These are phyloP conservation scores for Haplosporangium sp. DNA, from an alignment of 371 early-diverging fungal genomes.

Conservation along the genomic window DNA sequence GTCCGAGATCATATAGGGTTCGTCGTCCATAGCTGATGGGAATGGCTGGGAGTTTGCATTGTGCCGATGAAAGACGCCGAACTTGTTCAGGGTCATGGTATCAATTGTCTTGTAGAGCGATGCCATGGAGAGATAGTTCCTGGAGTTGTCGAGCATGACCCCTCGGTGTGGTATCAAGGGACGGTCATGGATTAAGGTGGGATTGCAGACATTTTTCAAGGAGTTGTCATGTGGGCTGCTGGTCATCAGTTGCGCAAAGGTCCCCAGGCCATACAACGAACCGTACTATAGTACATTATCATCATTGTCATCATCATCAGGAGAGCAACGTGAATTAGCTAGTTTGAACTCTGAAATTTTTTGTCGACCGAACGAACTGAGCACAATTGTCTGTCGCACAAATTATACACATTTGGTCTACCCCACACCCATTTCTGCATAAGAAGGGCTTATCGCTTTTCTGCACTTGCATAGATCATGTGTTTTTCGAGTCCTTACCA, in stretches of 20 bases:
- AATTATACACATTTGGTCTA: no score
- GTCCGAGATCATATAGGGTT: background rate
- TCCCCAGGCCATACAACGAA: conserved; percentile 79
- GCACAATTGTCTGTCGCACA: no score
- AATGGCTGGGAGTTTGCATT: conserved; percentile 79
- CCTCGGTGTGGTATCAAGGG: conserved; percentile 81
- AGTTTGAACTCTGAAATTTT: background rate
- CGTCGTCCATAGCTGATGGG: conserved; percentile 62
- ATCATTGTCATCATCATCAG: background rate
- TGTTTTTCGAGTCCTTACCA: conserved; percentile 20
- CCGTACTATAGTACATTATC: conserved; percentile 61
- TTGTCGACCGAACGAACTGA: no score
- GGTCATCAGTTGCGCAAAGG: conserved; percentile 76
- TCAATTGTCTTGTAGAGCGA: conserved; percentile 70
- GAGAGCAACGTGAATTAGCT: no score
- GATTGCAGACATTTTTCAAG: conserved; percentile 43
- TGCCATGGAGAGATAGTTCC: conserved; percentile 76
- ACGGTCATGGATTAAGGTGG: conserved; percentile 70
- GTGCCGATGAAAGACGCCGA: conserved; percentile 85
- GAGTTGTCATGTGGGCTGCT: conserved; percentile 29
- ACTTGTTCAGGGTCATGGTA: conserved; percentile 67
- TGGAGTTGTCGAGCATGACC: conserved; percentile 77
- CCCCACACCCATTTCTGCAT: background rate
- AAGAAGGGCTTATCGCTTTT: conserved; percentile 2
- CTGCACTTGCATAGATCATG: no score